A percentile compares a stretch with the other conserved stretches of the same genome.
Conservation (phyloP, 495 filamentous ascomycete genomes). For the Pyrenula aspistea region DNA sequence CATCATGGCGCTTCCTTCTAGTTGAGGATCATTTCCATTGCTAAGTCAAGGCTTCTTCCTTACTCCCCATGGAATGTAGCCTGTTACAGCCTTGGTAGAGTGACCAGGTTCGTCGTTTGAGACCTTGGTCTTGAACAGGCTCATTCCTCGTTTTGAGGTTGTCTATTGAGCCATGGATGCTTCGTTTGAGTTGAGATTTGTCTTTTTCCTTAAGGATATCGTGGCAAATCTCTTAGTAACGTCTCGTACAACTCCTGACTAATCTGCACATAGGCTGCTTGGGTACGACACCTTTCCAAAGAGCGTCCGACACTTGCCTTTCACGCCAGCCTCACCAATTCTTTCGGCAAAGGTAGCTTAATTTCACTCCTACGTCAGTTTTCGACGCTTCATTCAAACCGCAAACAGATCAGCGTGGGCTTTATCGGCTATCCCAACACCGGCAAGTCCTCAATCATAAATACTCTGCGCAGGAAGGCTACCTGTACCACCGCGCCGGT, state of each 20-base stretch:
- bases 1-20: no score
- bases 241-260: slow-evolving; percentile 75
- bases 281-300: slow-evolving; percentile 70
- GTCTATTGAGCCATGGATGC: slow-evolving; percentile 47
- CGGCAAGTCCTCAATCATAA: slow-evolving; percentile 89
- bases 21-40: slow-evolving; percentile 45
- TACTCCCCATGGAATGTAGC: slow-evolving; percentile 55
- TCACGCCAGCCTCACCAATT: slow-evolving; percentile 84
- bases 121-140: slow-evolving; percentile 2
- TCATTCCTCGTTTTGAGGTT: slow-evolving; percentile 63
- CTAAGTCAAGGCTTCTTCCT: slow-evolving; percentile 93
- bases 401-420: slow-evolving; percentile 86
- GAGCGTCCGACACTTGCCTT: slow-evolving; percentile 91
- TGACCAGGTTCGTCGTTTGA: slow-evolving; percentile 56
- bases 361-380: slow-evolving; percentile 84
- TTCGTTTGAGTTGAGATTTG: slow-evolving; percentile 85
- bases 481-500: slow-evolving; percentile 93
- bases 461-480: slow-evolving; percentile 82
- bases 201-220: slow-evolving; percentile 29
- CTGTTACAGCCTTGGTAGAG: slow-evolving; percentile 99
- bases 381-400: slow-evolving; percentile 74
- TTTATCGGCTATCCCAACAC: slow-evolving; percentile 83
- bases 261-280: slow-evolving; percentile 52
- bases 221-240: slow-evolving; percentile 93
- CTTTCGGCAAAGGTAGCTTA: slow-evolving; percentile 73